Percentiles rank a stretch among this genome's conserved stretches.
phyloP scores from a whole-genome alignment of 2,329 filamentous ascomycete species.

The Fusarium denticulatum region DNA sequence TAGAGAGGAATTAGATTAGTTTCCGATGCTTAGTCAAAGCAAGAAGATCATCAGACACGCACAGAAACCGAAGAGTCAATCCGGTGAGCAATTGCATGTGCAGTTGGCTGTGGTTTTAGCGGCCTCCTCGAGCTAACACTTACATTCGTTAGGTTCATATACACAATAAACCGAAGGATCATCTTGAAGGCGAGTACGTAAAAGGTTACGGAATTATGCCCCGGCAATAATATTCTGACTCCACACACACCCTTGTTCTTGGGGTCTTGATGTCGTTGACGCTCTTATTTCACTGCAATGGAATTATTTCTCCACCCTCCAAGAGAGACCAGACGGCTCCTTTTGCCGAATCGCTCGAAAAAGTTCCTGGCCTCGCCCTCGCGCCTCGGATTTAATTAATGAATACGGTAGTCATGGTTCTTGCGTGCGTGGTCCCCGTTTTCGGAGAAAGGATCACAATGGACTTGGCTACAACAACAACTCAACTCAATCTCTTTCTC shows the following conservation, averaged over 20 bases:
- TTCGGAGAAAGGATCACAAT: slow-evolving; percentile 17
- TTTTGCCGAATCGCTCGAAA: slow-evolving; percentile 24
- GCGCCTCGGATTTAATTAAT: slow-evolving; percentile 10
- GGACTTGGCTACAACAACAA: not conserved
- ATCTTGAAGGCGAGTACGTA: slow-evolving; percentile 9
- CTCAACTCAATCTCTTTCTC: not conserved
- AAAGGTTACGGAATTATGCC: slow-evolving; percentile 34
- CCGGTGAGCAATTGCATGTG: not conserved
- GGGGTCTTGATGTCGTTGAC: slow-evolving; percentile 26
- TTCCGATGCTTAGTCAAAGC: not conserved
- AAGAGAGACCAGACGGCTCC: slow-evolving; percentile 12
- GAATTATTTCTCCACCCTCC: slow-evolving; percentile 34
- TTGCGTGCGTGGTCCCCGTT: slow-evolving; percentile 9
- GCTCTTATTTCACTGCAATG: slow-evolving; percentile 10
- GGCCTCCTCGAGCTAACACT: not conserved
- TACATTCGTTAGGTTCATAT: not conserved
- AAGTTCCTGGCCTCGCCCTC: slow-evolving; percentile 12
- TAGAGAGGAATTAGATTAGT: not conserved
- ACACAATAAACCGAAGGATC: not conserved
- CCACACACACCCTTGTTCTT: slow-evolving; percentile 24
- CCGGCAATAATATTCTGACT: slow-evolving; percentile 36
- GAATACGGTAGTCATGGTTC: slow-evolving; percentile 24
- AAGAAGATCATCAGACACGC: not conserved
- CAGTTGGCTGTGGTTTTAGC: not conserved
- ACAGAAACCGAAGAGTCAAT: not conserved